Percentiles rank a stretch among this genome's conserved stretches.
Evolutionary conservation across 345 rosid genomes (phyloP).

Genomic region (Rhodomyrtus tomentosa): DNA sequence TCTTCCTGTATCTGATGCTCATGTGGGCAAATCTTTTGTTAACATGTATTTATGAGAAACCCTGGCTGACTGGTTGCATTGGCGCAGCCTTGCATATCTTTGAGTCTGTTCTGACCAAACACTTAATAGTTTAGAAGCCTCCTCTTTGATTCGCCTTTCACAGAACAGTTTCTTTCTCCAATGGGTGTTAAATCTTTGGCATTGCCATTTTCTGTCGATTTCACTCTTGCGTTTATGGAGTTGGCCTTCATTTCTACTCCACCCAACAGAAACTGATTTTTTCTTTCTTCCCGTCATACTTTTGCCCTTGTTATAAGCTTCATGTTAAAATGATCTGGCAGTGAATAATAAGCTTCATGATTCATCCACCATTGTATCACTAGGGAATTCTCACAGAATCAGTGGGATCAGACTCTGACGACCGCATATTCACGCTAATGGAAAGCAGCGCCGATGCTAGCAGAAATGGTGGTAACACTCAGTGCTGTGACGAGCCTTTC

Average conservation of each 20-base stretch:
- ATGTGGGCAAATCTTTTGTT: background rate
- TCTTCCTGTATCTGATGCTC: background rate
- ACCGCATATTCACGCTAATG: slow-evolving; percentile 48
- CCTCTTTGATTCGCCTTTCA: background rate
- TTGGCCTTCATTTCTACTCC: background rate
- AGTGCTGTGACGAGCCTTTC: slow-evolving; percentile 43
- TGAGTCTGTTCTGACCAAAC: background rate
- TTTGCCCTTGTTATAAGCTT: background rate
- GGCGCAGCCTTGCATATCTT: background rate
- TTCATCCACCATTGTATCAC: background rate
- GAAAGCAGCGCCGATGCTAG: slow-evolving; percentile 51
- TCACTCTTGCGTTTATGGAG: background rate
- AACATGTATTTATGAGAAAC: background rate
- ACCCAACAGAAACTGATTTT: background rate
- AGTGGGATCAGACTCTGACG: slow-evolving; percentile 28
- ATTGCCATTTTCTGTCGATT: background rate
- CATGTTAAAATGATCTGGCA: background rate
- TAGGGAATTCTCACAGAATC: slow-evolving; percentile 87
- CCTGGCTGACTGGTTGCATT: background rate
- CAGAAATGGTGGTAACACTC: slow-evolving; percentile 37
- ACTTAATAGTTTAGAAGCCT: background rate
- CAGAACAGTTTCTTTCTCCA: background rate
- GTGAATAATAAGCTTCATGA: background rate
- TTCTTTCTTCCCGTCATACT: background rate
- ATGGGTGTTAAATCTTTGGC: background rate